A percentile compares a stretch with the other conserved stretches of the same genome.
Conservation (phyloP, 352 stramenopile species). For the Pythium monospermum region DNA sequence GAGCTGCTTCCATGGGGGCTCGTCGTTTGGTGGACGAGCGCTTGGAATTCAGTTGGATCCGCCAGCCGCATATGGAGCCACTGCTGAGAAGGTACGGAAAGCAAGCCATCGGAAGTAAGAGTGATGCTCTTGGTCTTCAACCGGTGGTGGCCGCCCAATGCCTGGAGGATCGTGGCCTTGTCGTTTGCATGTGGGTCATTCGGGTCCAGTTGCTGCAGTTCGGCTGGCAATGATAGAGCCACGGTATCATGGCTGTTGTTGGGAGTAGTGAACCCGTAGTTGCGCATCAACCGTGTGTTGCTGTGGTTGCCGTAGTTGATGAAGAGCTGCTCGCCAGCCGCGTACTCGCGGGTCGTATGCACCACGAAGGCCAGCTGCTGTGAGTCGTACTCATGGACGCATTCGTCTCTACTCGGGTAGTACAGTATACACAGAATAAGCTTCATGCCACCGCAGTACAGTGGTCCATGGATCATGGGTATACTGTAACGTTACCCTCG, state of each 20-base stretch:
- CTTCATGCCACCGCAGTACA: too few species aligned
- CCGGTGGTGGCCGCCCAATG: not conserved
- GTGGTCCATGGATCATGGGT: too few species aligned
- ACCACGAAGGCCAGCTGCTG: slow-evolving; percentile 59
- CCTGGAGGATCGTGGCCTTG: slow-evolving; percentile 14
- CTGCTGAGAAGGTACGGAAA: slow-evolving; percentile 30
- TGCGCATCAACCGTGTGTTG: slow-evolving; percentile 67
- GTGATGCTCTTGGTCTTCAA: slow-evolving; percentile 18
- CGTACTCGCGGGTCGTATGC: slow-evolving; percentile 51
- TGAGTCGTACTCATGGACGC: slow-evolving; percentile 49
- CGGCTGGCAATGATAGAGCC: slow-evolving; percentile 29
- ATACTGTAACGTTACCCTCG: slow-evolving; percentile 32
- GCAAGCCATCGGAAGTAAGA: slow-evolving; percentile 25
- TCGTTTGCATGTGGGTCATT: slow-evolving; percentile 26
- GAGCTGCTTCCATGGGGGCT: not conserved
- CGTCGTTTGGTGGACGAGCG: slow-evolving; percentile 32
- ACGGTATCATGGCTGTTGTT: slow-evolving; percentile 43
- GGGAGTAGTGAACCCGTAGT: slow-evolving; percentile 66
- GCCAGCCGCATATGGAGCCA: slow-evolving; percentile 58
- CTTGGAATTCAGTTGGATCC: slow-evolving; percentile 34
- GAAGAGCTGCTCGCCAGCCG: slow-evolving; percentile 62
- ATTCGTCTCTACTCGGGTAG: slow-evolving; percentile 77
- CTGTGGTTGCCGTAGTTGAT: slow-evolving; percentile 76
- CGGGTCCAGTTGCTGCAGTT: slow-evolving; percentile 30
- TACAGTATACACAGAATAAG: not conserved